phyloP scores from a whole-genome alignment of 2,329 filamentous ascomycete species.

The Diaporthe caulivora region DNA sequence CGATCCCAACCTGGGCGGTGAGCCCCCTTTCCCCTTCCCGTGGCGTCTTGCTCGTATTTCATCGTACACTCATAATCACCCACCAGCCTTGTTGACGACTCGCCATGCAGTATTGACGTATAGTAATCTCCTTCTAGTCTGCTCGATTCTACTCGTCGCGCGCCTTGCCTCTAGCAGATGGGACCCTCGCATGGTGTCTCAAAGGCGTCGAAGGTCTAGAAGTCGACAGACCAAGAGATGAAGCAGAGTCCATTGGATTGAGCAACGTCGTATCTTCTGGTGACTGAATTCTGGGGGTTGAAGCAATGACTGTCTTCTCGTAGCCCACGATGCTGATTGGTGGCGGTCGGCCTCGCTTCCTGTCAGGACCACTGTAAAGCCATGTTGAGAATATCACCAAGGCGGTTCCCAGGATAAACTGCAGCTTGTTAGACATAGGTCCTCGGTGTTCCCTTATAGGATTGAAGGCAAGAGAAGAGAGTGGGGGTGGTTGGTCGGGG shows the following conservation, averaged over 20 bases:
- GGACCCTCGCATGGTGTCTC: slow-evolving; percentile 48
- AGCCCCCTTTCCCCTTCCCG: not conserved
- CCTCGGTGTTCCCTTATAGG: slow-evolving; percentile 30
- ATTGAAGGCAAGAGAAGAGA: not conserved
- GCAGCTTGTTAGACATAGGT: slow-evolving; percentile 34
- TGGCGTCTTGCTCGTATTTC: not conserved
- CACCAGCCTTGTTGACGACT: not conserved
- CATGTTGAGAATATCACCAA: slow-evolving; percentile 87
- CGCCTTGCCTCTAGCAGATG: slow-evolving; percentile 54
- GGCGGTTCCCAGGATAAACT: slow-evolving; percentile 87
- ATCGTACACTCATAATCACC: not conserved
- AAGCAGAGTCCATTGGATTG: slow-evolving; percentile 56
- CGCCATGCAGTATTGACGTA: not conserved
- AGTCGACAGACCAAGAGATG: slow-evolving; percentile 55
- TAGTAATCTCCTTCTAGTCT: not conserved
- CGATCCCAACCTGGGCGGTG: not conserved
- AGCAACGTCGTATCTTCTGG: slow-evolving; percentile 51
- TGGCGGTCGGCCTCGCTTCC: slow-evolving; percentile 69
- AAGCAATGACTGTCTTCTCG: slow-evolving; percentile 78
- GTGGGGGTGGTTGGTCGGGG: not conserved
- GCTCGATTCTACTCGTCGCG: slow-evolving; percentile 51
- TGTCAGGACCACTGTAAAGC: slow-evolving; percentile 80
- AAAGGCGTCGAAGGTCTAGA: slow-evolving; percentile 63
- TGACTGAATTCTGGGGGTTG: slow-evolving; percentile 51
- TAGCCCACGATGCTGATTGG: slow-evolving; percentile 79